Conservation (phyloP, 1,284 basidiomycete genomes). For the Golubevia sp. region DNA sequence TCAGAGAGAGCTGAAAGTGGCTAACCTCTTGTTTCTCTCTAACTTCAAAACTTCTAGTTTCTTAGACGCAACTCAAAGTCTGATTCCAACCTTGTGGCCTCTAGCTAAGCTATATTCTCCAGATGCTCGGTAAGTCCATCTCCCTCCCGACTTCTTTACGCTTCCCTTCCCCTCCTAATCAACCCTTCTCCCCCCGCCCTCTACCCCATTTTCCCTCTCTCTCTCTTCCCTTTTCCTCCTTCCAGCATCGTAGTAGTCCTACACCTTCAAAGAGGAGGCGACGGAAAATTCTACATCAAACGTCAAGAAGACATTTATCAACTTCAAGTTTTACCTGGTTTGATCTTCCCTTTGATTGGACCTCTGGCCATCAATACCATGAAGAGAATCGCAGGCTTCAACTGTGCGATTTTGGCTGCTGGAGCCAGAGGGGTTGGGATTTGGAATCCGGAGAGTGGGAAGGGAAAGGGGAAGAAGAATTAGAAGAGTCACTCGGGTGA, state of each 20-base stretch:
- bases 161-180: neutral
- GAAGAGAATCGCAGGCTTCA: conserved; percentile 36
- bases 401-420: conserved; percentile 31
- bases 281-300: conserved; percentile 53
- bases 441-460: too few relatives aligned
- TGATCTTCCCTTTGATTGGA: neutral
- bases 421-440: neutral
- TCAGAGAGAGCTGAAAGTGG: too few relatives aligned
- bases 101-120: conserved; percentile 9
- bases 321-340: conserved; percentile 28
- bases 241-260: conserved; percentile 40
- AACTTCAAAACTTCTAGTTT: conserved; percentile 15
- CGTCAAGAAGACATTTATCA: conserved; percentile 50
- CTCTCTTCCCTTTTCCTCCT: neutral
- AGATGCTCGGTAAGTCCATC: conserved; percentile 7
- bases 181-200: neutral
- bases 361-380: conserved; percentile 16
- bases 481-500: too few relatives aligned
- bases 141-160: neutral
- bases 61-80: conserved; percentile 46
- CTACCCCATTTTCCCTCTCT: neutral
- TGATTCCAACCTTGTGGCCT: conserved; percentile 24
- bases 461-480: too few relatives aligned
- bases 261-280: conserved; percentile 37
- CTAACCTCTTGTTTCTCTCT: neutral